Base-by-base conservation (phyloP, 2,329 filamentous ascomycete species). In the Fusarium brachygibbosum region DNA sequence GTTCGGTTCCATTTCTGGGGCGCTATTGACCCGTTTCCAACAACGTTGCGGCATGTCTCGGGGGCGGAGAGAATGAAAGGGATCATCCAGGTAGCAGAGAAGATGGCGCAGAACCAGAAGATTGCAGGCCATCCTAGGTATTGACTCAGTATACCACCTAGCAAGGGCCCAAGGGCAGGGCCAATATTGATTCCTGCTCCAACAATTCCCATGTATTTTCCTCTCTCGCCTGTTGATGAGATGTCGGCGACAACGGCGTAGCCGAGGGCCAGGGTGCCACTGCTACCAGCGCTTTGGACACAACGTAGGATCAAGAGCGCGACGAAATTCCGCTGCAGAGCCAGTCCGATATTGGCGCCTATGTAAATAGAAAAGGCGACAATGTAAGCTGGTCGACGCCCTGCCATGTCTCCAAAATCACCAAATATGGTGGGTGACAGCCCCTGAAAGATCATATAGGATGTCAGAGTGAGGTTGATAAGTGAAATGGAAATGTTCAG, bases 181-280 rank as follows among this genome's bases (percentile, higher is more conserved):
- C 84, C 85, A 31, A 91, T 74, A 5, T 89, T 87, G 55, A 86
- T 81, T 17, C 86, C 88, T 6, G 83, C 83, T 32, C 84, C 86
- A n/a, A 89, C 87, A 63, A 89, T 85, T 51, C 88, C 91, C 81
- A 94, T 90, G 74, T 92, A 94, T 58, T 85, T 87, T 4, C 92
- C 93, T 70, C 93, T 83, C 76, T 95, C 91, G 0, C 87, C 84
- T 45, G 86, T 88, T 0, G 90, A 88, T 0, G 89, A 85, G 7
- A 94, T 84, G 72, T 96, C 93, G 1, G 90, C 89, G 16, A 94
- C 86, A 3, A 93, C 88, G 3, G 89, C 92, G 64, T 86, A 91
- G 0, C 87, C 88, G 2, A 96, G 82, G 0, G 92, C 90, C n/a
- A 93, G 82, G 0, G 90, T 91, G 0, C 89, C 89, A 70, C 88